phyloP scores from a whole-genome alignment of 495 filamentous ascomycete species.

The Annulohypoxylon stygium region DNA sequence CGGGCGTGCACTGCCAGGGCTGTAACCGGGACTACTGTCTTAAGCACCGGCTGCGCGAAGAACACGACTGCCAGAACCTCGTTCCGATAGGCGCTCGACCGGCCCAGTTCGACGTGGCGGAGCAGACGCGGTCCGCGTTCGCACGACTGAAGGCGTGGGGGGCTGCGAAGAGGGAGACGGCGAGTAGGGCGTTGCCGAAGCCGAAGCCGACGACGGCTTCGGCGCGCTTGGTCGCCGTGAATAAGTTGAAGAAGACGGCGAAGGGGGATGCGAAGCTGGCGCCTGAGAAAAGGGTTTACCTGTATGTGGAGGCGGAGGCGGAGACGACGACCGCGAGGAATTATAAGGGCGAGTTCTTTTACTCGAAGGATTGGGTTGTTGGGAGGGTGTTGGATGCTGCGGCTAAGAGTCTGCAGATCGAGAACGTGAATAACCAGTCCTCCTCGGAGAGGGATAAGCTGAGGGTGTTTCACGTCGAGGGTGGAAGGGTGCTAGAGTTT shows the following conservation, averaged over 20 bases:
- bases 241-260: conserved; percentile 82
- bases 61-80: conserved; percentile 82
- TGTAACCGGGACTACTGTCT: conserved; percentile 93
- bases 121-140: conserved; percentile 74
- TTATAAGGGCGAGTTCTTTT: conserved; percentile 85
- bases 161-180: conserved; percentile 60
- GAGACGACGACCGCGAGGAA: conserved; percentile 80
- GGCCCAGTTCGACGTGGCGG: conserved; percentile 52
- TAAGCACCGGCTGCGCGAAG: conserved; percentile 86
- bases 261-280: conserved; percentile 89
- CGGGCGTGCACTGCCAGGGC: conserved; percentile 81
- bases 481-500: conserved; percentile 86
- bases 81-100: conserved; percentile 76
- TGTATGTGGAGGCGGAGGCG: conserved; percentile 88
- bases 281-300: conserved; percentile 82
- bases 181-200: conserved; percentile 65
- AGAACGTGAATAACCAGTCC: conserved; percentile 89
- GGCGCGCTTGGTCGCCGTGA: conserved; percentile 72
- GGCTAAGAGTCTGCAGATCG: conserved; percentile 80
- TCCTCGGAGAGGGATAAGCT: conserved; percentile 81
- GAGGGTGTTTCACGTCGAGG: conserved; percentile 92
- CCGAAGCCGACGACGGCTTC: conserved; percentile 71
- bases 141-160: conserved; percentile 71
- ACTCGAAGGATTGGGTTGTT: conserved; percentile 86
- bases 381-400: conserved; percentile 90